Percentiles rank a stretch among this genome's conserved stretches.
These are phyloP conservation scores for Fusarium buxicola DNA, from an alignment of 2,329 filamentous ascomycete species.

Conservation along the genomic window DNA sequence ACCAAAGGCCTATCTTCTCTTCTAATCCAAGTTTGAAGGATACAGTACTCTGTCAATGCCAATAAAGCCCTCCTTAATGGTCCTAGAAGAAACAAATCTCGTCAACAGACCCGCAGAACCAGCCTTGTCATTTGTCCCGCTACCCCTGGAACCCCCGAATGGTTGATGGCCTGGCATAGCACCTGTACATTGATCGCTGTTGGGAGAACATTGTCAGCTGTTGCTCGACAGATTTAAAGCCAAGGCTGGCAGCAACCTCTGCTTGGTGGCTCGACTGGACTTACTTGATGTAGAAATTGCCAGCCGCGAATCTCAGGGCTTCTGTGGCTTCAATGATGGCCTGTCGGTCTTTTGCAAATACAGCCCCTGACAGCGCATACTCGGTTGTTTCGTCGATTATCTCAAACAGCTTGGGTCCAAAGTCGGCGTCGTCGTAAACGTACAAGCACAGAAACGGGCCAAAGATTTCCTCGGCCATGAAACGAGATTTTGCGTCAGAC, in stretches of 20 bases:
- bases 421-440: not conserved
- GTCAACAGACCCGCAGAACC: conserved; percentile 66
- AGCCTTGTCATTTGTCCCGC: conserved; percentile 75
- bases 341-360: conserved; percentile 73
- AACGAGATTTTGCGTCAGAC: not conserved
- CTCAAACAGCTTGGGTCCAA: not conserved
- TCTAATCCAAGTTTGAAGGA: conserved; percentile 1
- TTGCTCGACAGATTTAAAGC: not conserved
- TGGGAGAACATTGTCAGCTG: not conserved
- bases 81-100: conserved; percentile 69
- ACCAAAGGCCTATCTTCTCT: too few relatives aligned
- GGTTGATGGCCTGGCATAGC: conserved; percentile 75
- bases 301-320: conserved; percentile 72
- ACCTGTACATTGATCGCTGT: conserved; percentile 56
- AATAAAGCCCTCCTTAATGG: conserved; percentile 76
- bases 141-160: conserved; percentile 71
- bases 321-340: conserved; percentile 73
- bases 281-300: conserved; percentile 77
- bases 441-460: not conserved
- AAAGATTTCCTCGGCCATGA: not conserved
- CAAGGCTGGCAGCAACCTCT: too few relatives aligned
- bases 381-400: not conserved
- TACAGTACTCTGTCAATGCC: not conserved
- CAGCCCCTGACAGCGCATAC: conserved; percentile 68
- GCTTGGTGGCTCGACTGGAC: not conserved